A percentile compares a stretch with the other conserved stretches of the same genome.
These are phyloP conservation scores for Aurinia saxatilis DNA, from an alignment of 345 rosid species.

Conservation along the genomic window DNA sequence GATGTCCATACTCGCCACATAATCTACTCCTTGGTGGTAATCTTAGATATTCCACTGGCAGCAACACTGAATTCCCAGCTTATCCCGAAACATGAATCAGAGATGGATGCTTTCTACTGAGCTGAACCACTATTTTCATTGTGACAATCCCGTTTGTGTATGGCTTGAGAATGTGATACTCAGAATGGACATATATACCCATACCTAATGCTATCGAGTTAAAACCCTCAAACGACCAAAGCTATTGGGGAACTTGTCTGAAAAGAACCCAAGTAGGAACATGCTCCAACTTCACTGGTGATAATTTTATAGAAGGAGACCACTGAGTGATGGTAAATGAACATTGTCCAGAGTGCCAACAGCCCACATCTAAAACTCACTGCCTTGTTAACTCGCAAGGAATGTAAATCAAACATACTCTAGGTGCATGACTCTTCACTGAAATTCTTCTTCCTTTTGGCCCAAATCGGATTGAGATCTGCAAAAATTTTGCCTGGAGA, in stretches of 20 bases:
- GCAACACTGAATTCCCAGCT: too few relatives aligned
- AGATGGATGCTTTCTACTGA: too few relatives aligned
- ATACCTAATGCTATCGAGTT: neutral
- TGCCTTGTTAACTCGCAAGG: neutral
- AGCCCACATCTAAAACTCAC: neutral
- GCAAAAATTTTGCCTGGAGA: neutral
- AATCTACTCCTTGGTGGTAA: too few relatives aligned
- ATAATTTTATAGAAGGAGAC: too few relatives aligned
- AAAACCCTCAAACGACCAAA: neutral
- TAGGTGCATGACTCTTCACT: fast-evolving
- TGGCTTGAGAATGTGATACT: neutral
- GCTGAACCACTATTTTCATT: neutral
- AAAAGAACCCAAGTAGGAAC: neutral
- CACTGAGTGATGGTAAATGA: neutral
- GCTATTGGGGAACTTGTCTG: neutral
- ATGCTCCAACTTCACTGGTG: neutral
- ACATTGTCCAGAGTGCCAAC: neutral
- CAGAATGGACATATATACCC: neutral
- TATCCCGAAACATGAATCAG: too few relatives aligned
- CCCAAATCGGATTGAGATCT: neutral
- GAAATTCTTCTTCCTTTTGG: neutral
- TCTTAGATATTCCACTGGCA: too few relatives aligned
- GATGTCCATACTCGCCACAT: too few relatives aligned
- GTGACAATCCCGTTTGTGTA: neutral
- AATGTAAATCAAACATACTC: neutral